Evolutionary conservation across 441 rosid genomes (phyloP).

Genomic region (Arabidopsis hybrid): DNA sequence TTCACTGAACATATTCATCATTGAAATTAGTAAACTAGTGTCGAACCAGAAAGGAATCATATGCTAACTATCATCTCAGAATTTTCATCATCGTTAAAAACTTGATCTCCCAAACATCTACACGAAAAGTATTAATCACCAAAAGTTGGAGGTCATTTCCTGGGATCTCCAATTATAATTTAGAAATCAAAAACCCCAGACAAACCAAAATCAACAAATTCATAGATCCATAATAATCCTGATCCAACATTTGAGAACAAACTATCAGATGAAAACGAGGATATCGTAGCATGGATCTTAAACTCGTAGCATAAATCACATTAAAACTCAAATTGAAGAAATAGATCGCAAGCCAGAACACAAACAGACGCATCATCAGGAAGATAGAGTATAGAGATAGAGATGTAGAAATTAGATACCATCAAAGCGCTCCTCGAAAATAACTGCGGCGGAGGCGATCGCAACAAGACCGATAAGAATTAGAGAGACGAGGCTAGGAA

Average conservation of each 20-base stretch:
- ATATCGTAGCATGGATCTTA: conserved; percentile 2
- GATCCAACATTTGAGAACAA: conserved; percentile 11
- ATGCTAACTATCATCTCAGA: background rate
- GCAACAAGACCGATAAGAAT: conserved; percentile 51
- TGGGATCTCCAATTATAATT: background rate
- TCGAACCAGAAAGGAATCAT: too few relatives aligned
- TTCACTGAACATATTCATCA: background rate
- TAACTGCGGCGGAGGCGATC: conserved; percentile 67
- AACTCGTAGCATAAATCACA: too few relatives aligned
- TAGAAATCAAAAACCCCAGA: background rate
- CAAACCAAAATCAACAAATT: background rate
- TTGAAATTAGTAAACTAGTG: background rate
- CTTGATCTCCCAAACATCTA: background rate
- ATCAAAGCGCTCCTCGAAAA: conserved; percentile 92
- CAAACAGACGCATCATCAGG: conserved; percentile 19
- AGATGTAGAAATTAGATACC: conserved; percentile 51
- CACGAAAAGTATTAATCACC: background rate
- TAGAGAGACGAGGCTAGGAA: conserved; percentile 54
- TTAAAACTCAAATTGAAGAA: too few relatives aligned
- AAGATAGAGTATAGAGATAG: background rate
- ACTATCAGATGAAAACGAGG: conserved; percentile 11
- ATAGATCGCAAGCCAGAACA: background rate
- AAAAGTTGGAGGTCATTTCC: conserved; percentile 14
- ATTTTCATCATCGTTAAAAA: background rate
- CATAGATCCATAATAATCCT: conserved; percentile 46